Evolutionary conservation across 148 eudicot genomes (phyloP).

Genomic region (Rhododendron simsii): DNA sequence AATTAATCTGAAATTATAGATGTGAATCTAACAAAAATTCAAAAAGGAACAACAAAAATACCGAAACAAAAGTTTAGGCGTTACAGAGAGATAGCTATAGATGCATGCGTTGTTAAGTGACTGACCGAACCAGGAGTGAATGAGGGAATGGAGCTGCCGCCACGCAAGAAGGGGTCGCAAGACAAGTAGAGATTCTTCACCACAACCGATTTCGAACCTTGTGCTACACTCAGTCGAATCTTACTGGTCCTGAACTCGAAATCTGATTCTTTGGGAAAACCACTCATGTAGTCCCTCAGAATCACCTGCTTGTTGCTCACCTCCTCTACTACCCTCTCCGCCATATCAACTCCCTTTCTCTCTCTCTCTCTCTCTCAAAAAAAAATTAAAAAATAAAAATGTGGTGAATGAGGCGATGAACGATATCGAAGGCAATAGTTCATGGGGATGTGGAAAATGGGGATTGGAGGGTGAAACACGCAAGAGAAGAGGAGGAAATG

Average conservation of each 20-base stretch:
- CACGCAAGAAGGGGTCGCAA: constrained; percentile 22
- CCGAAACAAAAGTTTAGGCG: no score
- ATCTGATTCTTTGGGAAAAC: constrained; percentile 26
- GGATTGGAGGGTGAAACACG: no score
- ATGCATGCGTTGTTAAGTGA: no score
- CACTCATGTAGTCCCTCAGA: constrained; percentile 21
- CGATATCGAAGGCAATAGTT: no score
- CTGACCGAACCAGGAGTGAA: constrained; percentile 14
- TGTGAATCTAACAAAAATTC: no score
- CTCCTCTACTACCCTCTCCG: constrained; percentile 11
- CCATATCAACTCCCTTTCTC: not conserved
- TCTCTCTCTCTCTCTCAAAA: no score
- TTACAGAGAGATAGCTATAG: no score
- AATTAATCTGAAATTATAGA: no score
- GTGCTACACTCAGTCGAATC: constrained; percentile 11
- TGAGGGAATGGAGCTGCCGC: not conserved
- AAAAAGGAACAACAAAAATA: no score
- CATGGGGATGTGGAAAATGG: no score
- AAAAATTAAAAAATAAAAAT: not conserved
- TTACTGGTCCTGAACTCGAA: constrained; percentile 5
- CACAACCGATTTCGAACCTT: constrained; percentile 23
- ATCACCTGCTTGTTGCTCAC: constrained; percentile 28
- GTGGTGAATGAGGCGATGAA: not conserved
- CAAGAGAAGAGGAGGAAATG: no score
- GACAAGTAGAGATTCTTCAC: constrained; percentile 29